A percentile compares a stretch with the other conserved stretches of the same genome.
Evolutionary conservation across 2,329 filamentous ascomycete species (phyloP).

Genomic region (Kalmusia sp.): DNA sequence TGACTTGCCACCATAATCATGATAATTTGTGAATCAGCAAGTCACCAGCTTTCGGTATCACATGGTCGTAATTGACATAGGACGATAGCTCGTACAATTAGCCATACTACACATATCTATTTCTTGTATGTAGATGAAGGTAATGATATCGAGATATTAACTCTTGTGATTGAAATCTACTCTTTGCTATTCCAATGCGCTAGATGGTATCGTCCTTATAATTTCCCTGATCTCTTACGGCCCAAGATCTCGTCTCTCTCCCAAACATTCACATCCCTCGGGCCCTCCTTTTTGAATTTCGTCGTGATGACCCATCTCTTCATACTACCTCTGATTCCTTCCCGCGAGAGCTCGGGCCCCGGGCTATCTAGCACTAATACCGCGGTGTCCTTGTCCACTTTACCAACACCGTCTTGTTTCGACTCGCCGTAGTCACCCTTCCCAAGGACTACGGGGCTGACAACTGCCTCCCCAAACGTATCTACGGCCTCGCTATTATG

Average conservation of each 20-base stretch:
- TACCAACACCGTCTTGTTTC: constrained; percentile 37
- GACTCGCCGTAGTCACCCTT: constrained; percentile 45
- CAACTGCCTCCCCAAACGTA: constrained; percentile 54
- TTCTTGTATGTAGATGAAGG: too few species aligned
- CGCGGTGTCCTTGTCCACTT: constrained; percentile 55
- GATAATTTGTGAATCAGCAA: too few species aligned
- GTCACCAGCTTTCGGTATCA: too few species aligned
- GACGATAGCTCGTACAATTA: too few species aligned
- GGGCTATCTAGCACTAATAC: constrained; percentile 62
- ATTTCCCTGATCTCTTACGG: too few species aligned
- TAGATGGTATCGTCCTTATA: too few species aligned
- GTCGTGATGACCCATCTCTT: constrained; percentile 64
- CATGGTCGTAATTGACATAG: too few species aligned
- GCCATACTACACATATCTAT: too few species aligned
- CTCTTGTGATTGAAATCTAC: too few species aligned
- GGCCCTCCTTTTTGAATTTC: constrained; percentile 63
- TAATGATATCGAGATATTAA: too few species aligned
- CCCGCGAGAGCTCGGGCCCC: constrained; percentile 62
- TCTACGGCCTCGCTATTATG: constrained; percentile 40
- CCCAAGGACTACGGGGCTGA: constrained; percentile 47
- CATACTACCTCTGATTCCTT: constrained; percentile 57
- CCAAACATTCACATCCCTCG: constrained; percentile 62
- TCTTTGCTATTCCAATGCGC: too few species aligned
- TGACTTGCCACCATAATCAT: too few species aligned
- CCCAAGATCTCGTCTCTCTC: constrained; percentile 54